Evolutionary conservation across 2,329 filamentous ascomycete species (phyloP).

Genomic region (Alternaria ethzedia): DNA sequence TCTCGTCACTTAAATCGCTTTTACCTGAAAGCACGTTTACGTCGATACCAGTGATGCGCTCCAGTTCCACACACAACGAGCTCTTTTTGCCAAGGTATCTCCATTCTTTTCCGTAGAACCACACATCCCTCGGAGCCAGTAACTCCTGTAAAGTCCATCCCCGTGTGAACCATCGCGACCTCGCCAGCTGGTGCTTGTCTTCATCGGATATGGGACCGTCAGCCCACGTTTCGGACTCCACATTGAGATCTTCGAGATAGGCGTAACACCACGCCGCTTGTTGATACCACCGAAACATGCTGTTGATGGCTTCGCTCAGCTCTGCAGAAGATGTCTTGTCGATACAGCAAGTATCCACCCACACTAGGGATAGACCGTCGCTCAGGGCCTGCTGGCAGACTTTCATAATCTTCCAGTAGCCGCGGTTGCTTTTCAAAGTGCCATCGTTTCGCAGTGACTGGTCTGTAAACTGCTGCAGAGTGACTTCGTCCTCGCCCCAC

Average conservation of each 20-base stretch:
- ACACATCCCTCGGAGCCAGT: not conserved
- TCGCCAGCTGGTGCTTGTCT: not conserved
- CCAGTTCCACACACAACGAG: not conserved
- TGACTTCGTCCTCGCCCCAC: constrained; percentile 19
- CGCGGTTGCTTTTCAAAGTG: not conserved
- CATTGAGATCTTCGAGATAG: not conserved
- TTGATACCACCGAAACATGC: constrained; percentile 2
- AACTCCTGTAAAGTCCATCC: constrained; percentile 4
- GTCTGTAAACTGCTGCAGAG: constrained; percentile 16
- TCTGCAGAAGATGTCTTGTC: constrained; percentile 7
- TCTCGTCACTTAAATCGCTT: not conserved
- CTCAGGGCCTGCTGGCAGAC: constrained; percentile 12
- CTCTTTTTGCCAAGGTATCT: not conserved
- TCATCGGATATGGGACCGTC: not conserved
- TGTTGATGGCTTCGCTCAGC: constrained; percentile 7
- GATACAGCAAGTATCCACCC: constrained; percentile 25
- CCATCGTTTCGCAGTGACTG: not conserved
- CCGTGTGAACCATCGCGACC: not conserved
- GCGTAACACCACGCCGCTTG: not conserved
- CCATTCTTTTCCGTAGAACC: not conserved
- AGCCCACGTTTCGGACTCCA: not conserved
- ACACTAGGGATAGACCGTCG: constrained; percentile 9
- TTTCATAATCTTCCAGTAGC: constrained; percentile 8
- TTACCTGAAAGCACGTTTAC: not conserved
- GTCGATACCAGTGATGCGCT: not conserved